A percentile compares a stretch with the other conserved stretches of the same genome.
phyloP scores from a whole-genome alignment of 495 filamentous ascomycete genomes.

The Emericellopsis terricola region DNA sequence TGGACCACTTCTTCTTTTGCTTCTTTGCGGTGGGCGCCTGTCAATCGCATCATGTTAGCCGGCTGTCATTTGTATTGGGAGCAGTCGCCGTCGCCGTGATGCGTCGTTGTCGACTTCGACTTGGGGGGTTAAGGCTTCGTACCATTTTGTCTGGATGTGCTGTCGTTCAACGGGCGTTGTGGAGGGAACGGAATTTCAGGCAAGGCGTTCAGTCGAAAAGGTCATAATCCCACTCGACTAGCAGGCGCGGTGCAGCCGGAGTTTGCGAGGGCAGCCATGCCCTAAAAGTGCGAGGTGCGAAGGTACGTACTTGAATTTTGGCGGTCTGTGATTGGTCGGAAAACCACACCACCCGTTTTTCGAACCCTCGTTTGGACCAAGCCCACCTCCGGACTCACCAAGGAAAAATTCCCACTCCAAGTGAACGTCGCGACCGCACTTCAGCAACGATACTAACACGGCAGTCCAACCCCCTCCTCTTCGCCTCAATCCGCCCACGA shows the following conservation, averaged over 20 bases:
- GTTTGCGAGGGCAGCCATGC: conserved; percentile 4
- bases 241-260: conserved; percentile 1
- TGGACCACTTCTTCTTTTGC: conserved; percentile 6
- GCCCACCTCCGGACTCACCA: conserved; percentile 1
- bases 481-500: conserved; percentile 8
- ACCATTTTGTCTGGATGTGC: conserved; percentile 4
- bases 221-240: not conserved
- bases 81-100: not conserved
- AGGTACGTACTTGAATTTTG: conserved; percentile 4
- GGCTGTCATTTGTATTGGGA: not conserved
- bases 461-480: conserved; percentile 3
- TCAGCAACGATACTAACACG: conserved; percentile 2
- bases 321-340: conserved; percentile 4
- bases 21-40: conserved; percentile 5
- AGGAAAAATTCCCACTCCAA: conserved; percentile 2
- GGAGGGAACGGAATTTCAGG: conserved; percentile 3
- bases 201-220: conserved; percentile 1
- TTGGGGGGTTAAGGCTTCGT: too few species aligned
- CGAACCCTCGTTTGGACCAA: conserved; percentile 1
- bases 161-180: conserved; percentile 2
- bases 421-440: too few species aligned
- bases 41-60: not conserved
- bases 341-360: conserved; percentile 4
- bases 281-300: conserved; percentile 1
- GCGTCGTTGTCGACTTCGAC: too few species aligned